Conservation (phyloP, 225 moss, liverwort and hornwort species). For the Antitrichia curtipendula region DNA sequence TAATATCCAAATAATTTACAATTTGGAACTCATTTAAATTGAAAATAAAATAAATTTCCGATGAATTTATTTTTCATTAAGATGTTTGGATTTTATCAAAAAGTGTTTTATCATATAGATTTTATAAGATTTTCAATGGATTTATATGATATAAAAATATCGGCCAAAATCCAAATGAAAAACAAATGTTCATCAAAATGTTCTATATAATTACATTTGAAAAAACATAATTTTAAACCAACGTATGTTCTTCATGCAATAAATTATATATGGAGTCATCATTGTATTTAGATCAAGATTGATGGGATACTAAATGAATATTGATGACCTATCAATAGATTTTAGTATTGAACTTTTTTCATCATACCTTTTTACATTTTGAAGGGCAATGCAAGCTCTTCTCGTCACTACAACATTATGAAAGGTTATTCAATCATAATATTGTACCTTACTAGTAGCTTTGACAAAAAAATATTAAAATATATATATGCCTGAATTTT, state of each 20-base stretch:
- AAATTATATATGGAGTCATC: neutral
- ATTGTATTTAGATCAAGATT: neutral
- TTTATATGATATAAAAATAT: neutral
- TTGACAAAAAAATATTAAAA: neutral
- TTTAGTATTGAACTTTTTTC: too few species aligned
- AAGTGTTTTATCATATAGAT: neutral
- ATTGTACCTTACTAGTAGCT: too few species aligned
- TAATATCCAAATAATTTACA: too few species aligned
- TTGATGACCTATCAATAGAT: neutral
- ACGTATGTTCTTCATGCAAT: too few species aligned
- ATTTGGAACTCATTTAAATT: neutral
- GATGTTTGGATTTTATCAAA: neutral
- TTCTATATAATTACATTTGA: too few species aligned
- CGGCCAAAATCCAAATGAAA: neutral
- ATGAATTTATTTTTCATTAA: neutral
- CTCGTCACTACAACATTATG: rapidly evolving
- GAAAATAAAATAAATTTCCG: neutral
- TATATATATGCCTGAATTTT: neutral
- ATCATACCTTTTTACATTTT: neutral
- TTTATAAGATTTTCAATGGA: neutral
- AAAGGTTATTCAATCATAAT: neutral
- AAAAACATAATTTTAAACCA: neutral
- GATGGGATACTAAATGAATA: neutral
- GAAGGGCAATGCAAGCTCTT: neutral
- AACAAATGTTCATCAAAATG: neutral